These are phyloP conservation scores for Salix caprea DNA, from an alignment of 345 rosid species.

Conservation along the genomic window DNA sequence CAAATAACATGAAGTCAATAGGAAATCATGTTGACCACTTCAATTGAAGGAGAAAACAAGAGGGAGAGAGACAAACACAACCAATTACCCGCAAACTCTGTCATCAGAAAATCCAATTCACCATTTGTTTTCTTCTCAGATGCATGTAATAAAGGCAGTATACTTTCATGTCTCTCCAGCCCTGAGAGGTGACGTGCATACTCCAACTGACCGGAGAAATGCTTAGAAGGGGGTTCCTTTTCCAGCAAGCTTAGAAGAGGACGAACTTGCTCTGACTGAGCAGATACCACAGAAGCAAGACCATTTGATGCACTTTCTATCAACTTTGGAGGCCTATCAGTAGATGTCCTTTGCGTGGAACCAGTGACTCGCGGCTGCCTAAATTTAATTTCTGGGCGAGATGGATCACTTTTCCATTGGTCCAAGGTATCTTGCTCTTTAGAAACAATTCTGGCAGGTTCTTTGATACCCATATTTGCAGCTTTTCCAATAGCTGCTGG, in stretches of 20 bases:
- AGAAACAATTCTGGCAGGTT: conserved; percentile 20
- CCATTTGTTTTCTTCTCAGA: conserved; percentile 86
- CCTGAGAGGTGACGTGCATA: conserved; percentile 32
- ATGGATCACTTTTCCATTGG: conserved; percentile 38
- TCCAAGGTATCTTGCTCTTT: conserved; percentile 43
- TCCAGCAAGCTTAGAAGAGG: conserved; percentile 97
- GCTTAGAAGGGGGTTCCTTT: conserved; percentile 67
- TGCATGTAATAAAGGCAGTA: conserved; percentile 78
- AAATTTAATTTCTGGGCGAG: conserved; percentile 47
- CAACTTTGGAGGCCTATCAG: conserved; percentile 66
- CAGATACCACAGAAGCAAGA: conserved; percentile 31
- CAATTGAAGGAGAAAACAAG: neutral
- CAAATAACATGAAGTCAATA: neutral
- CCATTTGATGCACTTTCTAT: conserved; percentile 64
- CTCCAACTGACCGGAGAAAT: no score
- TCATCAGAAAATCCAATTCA: conserved; percentile 88
- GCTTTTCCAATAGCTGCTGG: conserved; percentile 34
- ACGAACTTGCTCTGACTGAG: conserved; percentile 79
- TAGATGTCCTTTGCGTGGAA: conserved; percentile 55
- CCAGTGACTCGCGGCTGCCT: conserved; percentile 48
- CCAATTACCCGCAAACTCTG: conserved; percentile 85
- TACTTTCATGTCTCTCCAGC: conserved; percentile 84
- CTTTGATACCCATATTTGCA: conserved; percentile 28
- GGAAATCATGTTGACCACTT: neutral
- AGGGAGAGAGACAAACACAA: neutral